These are phyloP conservation scores for Ascochyta lentis DNA, from an alignment of 2,329 filamentous ascomycete species.

Conservation along the genomic window DNA sequence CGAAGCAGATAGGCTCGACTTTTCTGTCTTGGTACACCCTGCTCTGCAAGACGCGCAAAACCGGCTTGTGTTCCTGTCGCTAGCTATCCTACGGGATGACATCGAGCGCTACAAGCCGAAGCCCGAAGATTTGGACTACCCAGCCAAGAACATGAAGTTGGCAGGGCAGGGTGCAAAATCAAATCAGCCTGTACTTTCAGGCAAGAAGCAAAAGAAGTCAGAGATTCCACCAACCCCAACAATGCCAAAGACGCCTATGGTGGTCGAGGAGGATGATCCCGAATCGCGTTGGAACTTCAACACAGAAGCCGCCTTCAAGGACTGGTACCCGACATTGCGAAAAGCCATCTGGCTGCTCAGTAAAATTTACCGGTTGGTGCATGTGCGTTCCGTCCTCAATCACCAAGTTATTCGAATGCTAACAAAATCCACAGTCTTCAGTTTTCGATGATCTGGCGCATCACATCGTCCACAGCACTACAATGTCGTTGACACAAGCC, in stretches of 20 bases:
- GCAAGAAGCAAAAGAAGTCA: slow-evolving; percentile 57
- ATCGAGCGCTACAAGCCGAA: slow-evolving; percentile 71
- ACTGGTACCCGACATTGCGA: slow-evolving; percentile 71
- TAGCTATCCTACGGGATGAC: slow-evolving; percentile 68
- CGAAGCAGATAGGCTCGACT: slow-evolving; percentile 65
- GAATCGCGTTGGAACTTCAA: slow-evolving; percentile 61
- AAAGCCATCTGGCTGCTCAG: slow-evolving; percentile 74
- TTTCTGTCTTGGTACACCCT: slow-evolving; percentile 66
- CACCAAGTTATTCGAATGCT: not conserved
- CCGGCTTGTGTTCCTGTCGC: slow-evolving; percentile 69
- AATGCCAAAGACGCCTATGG: slow-evolving; percentile 57
- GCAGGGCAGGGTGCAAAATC: slow-evolving; percentile 51
- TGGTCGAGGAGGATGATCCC: slow-evolving; percentile 59
- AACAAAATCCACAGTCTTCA: slow-evolving; percentile 57
- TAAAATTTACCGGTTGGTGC: slow-evolving; percentile 72
- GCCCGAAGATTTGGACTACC: slow-evolving; percentile 70
- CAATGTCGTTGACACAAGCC: slow-evolving; percentile 78
- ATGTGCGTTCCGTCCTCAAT: slow-evolving; percentile 54
- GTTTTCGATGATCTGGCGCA: slow-evolving; percentile 77
- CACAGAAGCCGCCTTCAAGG: slow-evolving; percentile 62
- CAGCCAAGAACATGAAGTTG: slow-evolving; percentile 57
- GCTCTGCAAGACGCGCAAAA: slow-evolving; percentile 73
- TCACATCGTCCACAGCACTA: slow-evolving; percentile 89
- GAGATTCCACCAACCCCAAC: slow-evolving; percentile 42
- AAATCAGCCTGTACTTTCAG: slow-evolving; percentile 58